Evolutionary conservation across 257 asterid genomes (phyloP).

Genomic region (Fraxinus pennsylvanica): DNA sequence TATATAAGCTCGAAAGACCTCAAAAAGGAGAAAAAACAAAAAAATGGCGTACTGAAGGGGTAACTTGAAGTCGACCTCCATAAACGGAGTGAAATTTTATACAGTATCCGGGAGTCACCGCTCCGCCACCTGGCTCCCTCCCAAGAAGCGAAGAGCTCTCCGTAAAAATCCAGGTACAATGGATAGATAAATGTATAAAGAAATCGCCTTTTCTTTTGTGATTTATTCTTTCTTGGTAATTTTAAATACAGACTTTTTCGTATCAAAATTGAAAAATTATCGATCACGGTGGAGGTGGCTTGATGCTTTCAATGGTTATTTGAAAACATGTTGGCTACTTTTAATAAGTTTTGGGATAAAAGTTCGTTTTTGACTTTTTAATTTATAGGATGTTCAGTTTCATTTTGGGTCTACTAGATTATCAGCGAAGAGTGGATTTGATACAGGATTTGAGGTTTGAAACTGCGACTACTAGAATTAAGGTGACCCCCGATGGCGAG

Average conservation of each 20-base stretch:
- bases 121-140: slow-evolving; percentile 82
- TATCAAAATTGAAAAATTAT: neutral
- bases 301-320: neutral
- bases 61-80: no score
- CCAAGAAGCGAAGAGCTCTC: slow-evolving; percentile 81
- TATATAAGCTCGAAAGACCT: slow-evolving; percentile 20
- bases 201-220: neutral
- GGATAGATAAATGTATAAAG: neutral
- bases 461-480: slow-evolving; percentile 77
- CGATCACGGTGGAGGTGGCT: neutral
- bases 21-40: neutral
- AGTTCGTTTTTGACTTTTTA: neutral
- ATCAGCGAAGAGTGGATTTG: slow-evolving; percentile 77
- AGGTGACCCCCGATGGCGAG: slow-evolving; percentile 84
- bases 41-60: no score
- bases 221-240: neutral
- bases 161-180: slow-evolving; percentile 70
- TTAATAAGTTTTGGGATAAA: neutral
- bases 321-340: neutral
- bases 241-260: neutral
- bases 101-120: slow-evolving; percentile 65
- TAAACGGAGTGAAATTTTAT: slow-evolving; percentile 74
- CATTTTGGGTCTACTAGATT: slow-evolving; percentile 42
- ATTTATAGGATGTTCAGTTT: neutral
- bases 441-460: slow-evolving; percentile 92